phyloP scores from a whole-genome alignment of 495 filamentous ascomycete species.

The Aspergillus diversus region DNA sequence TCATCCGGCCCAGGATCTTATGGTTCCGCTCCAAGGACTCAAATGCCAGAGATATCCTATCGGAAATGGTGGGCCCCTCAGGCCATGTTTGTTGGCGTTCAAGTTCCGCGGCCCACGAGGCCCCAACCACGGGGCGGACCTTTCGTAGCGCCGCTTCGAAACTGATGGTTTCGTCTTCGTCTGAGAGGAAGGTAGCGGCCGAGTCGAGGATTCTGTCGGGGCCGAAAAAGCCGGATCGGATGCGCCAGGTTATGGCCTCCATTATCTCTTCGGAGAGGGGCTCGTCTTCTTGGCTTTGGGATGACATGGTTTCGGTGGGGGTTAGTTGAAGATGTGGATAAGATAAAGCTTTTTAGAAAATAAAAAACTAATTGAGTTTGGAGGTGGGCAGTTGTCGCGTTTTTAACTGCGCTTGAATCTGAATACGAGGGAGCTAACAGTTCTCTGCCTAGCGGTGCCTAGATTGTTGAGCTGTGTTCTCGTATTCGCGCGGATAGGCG shows the following conservation, averaged over 20 bases:
- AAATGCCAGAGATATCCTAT: not conserved
- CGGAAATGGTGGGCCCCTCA: not conserved
- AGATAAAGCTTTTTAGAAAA: too few relatives aligned
- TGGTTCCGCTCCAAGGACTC: not conserved
- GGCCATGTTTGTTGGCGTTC: conserved; percentile 3
- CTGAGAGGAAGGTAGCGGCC: not conserved
- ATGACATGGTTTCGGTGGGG: too few relatives aligned
- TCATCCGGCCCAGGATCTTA: not conserved
- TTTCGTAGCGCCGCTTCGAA: not conserved
- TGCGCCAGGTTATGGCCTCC: conserved; percentile 1
- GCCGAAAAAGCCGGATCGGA: not conserved
- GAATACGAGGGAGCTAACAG: too few relatives aligned
- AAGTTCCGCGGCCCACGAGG: not conserved
- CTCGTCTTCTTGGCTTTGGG: not conserved
- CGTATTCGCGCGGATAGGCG: too few relatives aligned
- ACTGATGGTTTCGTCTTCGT: not conserved
- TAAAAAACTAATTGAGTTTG: too few relatives aligned
- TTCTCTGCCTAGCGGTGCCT: too few relatives aligned
- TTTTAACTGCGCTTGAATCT: too few relatives aligned
- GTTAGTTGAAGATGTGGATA: too few relatives aligned
- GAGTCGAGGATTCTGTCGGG: not conserved
- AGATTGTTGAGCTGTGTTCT: too few relatives aligned
- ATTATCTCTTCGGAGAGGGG: not conserved
- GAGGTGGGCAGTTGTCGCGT: too few relatives aligned
- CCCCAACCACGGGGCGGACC: not conserved